Base-by-base conservation (phyloP, 495 filamentous ascomycete genomes). In the Talaromyces borbonicus region DNA sequence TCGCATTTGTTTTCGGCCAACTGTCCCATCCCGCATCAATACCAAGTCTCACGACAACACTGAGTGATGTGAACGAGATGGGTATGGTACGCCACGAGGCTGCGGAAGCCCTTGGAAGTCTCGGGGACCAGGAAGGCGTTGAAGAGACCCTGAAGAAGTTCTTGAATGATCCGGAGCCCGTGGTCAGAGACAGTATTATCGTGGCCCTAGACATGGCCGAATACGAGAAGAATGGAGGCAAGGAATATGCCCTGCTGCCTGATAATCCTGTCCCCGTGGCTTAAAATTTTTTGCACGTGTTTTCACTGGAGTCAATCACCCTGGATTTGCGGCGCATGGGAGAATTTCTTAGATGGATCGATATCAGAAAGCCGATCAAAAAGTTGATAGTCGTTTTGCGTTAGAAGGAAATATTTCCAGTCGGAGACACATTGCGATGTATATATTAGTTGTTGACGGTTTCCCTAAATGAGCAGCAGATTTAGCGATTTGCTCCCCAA, bases 41-140 rank as follows among this genome's bases (percentile, higher is more conserved):
- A 55, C 88, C 92, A 7, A 86, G 84, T 47, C 77, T 99, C 14
- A 81, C 85, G 20, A 78, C 76, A 31, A 79, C 83, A 0, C 71
- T 97, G 38, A 83, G 86, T 54, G 73, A 97, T 59, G 68, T 77
- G 35, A 68, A 83, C 26, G 92, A 99, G 63, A 79, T 72, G 20
- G 85, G 89, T 52, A 99, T 99, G 92, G 92, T 99, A 49, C 79
- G 92, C 47, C 92, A 99, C 60, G 92, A 99, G 61, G 92, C 92
- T 36, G 92, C 93, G 4, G 92, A 99, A 64, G 92, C 92, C 18
- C 79, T 99, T n/a, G 92, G 92, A 5, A 95, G 89, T 54, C 72
- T 99, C 18, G 92, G 90, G 14, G 88, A 92, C 19, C 87, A 93
- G 56, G 85, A 93, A 43, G 90, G 90, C 8, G 93, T 97, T 20